Evolutionary conservation across 2,329 filamentous ascomycete species (phyloP).

Genomic region (Pestalotiopsis sp.): DNA sequence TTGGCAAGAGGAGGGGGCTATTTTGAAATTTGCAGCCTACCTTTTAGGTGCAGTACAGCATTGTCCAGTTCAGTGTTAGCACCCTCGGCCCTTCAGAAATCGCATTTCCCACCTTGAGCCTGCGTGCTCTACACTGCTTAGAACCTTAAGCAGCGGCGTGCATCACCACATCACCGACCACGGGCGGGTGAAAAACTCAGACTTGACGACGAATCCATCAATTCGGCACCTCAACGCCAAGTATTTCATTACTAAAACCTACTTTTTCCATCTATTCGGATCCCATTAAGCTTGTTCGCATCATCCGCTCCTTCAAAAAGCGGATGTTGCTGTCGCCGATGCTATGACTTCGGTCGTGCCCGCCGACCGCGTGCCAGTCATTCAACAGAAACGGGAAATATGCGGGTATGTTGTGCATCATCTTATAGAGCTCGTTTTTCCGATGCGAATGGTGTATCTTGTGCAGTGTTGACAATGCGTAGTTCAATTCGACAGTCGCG

Average conservation of each 20-base stretch:
- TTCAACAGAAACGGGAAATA: constrained; percentile 66
- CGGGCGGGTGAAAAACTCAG: constrained; percentile 23
- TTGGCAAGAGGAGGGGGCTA: background rate
- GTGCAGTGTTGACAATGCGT: constrained; percentile 44
- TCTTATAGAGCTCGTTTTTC: constrained; percentile 51
- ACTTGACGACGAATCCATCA: constrained; percentile 15
- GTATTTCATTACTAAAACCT: constrained; percentile 38
- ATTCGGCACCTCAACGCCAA: constrained; percentile 29
- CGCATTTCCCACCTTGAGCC: background rate
- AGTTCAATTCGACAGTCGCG: constrained; percentile 79
- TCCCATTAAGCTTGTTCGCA: constrained; percentile 35
- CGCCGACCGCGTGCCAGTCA: constrained; percentile 67
- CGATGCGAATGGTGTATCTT: constrained; percentile 49
- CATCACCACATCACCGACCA: constrained; percentile 15
- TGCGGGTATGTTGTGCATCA: constrained; percentile 55
- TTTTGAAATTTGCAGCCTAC: constrained; percentile 10
- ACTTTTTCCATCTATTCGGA: constrained; percentile 32
- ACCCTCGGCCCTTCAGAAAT: background rate
- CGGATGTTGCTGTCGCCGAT: constrained; percentile 70
- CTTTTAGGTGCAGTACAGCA: background rate
- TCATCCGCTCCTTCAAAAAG: constrained; percentile 66
- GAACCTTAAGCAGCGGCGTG: constrained; percentile 3
- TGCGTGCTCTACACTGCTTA: background rate
- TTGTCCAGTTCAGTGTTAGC: constrained; percentile 5
- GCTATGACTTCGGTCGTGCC: constrained; percentile 73